Conservation (phyloP, 2,329 filamentous ascomycete species). For the Scorias spongiosa region DNA sequence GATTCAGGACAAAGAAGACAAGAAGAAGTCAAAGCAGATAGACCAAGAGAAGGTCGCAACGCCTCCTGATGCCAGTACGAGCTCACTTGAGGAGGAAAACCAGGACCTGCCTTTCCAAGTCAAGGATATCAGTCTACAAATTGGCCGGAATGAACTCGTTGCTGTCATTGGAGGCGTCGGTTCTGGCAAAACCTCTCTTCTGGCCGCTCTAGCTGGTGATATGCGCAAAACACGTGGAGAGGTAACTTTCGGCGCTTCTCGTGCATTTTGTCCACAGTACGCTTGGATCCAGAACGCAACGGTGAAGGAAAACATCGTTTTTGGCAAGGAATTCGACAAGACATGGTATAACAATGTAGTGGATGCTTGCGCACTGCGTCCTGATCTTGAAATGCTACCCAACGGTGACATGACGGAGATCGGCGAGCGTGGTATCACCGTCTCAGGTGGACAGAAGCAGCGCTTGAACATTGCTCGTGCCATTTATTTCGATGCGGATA, state of each 20-base stretch:
- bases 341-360: constrained; percentile 76
- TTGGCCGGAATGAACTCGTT: constrained; percentile 61
- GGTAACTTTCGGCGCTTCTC: constrained; percentile 58
- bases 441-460: constrained; percentile 91
- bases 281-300: constrained; percentile 95
- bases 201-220: constrained; percentile 80
- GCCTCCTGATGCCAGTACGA: constrained; percentile 18
- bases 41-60: constrained; percentile 13
- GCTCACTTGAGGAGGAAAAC: constrained; percentile 41
- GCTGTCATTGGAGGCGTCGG: constrained; percentile 84
- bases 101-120: constrained; percentile 58
- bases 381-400: constrained; percentile 87
- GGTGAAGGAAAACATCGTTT: constrained; percentile 76
- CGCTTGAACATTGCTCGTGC: constrained; percentile 81
- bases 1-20: constrained; percentile 26
- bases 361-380: constrained; percentile 66
- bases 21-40: constrained; percentile 19
- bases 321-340: constrained; percentile 59
- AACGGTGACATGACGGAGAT: constrained; percentile 82
- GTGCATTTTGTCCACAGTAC: constrained; percentile 90
- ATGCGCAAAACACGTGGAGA: constrained; percentile 73
- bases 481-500: constrained; percentile 49
- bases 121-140: constrained; percentile 48
- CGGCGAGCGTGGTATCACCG: constrained; percentile 86
- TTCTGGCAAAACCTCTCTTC: constrained; percentile 76